Evolutionary conservation across 345 rosid species (phyloP), one percentile per base, ranked within the genome.

Genomic region (Salix koriyanagi): DNA sequence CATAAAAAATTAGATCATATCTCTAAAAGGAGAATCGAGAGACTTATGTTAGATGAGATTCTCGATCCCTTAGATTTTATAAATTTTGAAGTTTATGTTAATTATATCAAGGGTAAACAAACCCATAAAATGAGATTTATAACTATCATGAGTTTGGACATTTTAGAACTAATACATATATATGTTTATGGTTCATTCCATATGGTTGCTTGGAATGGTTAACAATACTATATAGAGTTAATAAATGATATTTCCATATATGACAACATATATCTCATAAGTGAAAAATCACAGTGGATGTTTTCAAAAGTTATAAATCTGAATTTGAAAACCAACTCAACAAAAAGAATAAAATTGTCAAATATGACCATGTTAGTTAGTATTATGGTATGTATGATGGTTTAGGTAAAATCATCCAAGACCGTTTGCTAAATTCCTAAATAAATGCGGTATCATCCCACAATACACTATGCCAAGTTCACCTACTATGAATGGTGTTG

Each of bases 121-220:
- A 34, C 36, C 6, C 5, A 34, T 34, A 34, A 4, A 34, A 34
- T 6, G 5, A 34, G 36, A 34, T 34, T 34, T 34, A 5, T 34
- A 34, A 0, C 1, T 0, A 34, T 0, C 4, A 34, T 0, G 36
- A 34, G 5, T 34, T 34, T 34, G 36, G 48, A 72, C 18, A 67
- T 73, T 66, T 67, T 73, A 67, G 76, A 78, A 78, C 42, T 78
- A 4, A 79, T 73, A 15, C 44, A 79, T 67, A 79, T 44, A 0
- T 26, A 79, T 37, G 72, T 73, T 54, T 79, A 72, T 79, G 81
- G 69, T 13, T 72, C 81, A 13, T 79, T 79, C 46, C 73, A 77
- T 39, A 65, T 5, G 28, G 19, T 36, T 18, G 36, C 6, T 34
- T 34, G 36, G 6, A 34, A 34, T 34, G 6, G 36, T 34, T 1